Percentiles rank a stretch among this genome's conserved stretches.
These are phyloP conservation scores for Diaporthe humulicola DNA, from an alignment of 2,329 filamentous ascomycete genomes.

Conservation along the genomic window DNA sequence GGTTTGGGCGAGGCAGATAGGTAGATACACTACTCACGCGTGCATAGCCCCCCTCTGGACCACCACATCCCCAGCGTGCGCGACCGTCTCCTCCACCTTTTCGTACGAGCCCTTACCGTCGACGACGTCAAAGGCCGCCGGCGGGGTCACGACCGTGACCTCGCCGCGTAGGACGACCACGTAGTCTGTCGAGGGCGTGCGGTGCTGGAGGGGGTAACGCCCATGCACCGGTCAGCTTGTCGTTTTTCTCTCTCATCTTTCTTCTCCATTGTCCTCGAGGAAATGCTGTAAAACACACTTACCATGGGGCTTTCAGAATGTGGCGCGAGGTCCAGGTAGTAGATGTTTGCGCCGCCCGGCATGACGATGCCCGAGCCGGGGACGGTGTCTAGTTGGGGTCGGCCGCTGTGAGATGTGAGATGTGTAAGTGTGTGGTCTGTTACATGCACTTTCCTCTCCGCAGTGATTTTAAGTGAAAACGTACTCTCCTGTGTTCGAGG, in stretches of 20 bases:
- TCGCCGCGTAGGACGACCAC: slow-evolving; percentile 47
- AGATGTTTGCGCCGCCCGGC: slow-evolving; percentile 49
- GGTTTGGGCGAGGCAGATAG: neutral
- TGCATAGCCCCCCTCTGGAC: slow-evolving; percentile 49
- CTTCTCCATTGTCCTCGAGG: neutral
- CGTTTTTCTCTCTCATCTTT: neutral
- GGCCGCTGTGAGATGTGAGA: slow-evolving; percentile 8
- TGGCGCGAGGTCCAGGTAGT: slow-evolving; percentile 48
- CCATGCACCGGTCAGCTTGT: neutral
- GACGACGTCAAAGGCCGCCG: slow-evolving; percentile 42
- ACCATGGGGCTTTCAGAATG: slow-evolving; percentile 47
- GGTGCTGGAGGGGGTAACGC: slow-evolving; percentile 44
- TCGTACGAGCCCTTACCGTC: slow-evolving; percentile 46
- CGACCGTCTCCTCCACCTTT: slow-evolving; percentile 45
- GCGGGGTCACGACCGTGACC: slow-evolving; percentile 47
- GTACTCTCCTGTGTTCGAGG: slow-evolving; percentile 41
- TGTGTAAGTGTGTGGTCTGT: slow-evolving; percentile 37
- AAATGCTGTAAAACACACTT: neutral
- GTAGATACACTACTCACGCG: slow-evolving; percentile 47
- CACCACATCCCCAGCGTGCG: slow-evolving; percentile 48
- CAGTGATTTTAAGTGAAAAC: slow-evolving; percentile 25
- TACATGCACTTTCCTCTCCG: neutral
- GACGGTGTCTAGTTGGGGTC: slow-evolving; percentile 43
- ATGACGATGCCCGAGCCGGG: slow-evolving; percentile 50
- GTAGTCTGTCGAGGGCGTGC: slow-evolving; percentile 51